Base-by-base conservation (phyloP, 768 basidiomycete genomes). In the Trametes maxima region DNA sequence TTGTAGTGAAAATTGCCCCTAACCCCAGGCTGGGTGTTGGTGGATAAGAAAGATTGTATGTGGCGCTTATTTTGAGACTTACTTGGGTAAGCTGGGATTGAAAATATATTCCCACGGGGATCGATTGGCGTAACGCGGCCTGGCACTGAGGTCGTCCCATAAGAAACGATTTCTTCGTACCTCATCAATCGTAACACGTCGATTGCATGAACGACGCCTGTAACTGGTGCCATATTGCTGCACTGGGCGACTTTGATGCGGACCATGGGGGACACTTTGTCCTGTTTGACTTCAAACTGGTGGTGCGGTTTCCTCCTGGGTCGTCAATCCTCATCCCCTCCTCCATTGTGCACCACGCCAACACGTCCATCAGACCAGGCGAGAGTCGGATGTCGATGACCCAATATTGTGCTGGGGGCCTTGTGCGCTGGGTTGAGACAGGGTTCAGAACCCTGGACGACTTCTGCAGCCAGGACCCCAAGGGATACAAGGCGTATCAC, bases 281-380 rank as follows among this genome's bases (percentile, higher is more conserved):
- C 16, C 48, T 71, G 1, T 54, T 51, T 12, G 60, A 68, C 14
- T 25, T 65, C 21, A 56, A 60, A 4, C 55, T 69, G 36, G 28
- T 67, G 14, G 45, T 69, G 12, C 60, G 62, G 19, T 67, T 68
- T 49, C 70, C 67, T 6, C 56, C 67, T 0, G 68, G 67, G 2
- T 33, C 61, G 5, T 57, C 57, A 17, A 60, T 68, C 16, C 45
- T 66, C 13, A 51, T 68, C 8, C 63, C 68, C 0, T 71, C 68
- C 11, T 65, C 65, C 0, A 42, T 56, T 12, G 21, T 68, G 3
- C 42, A 24, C 10, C 68, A 71, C 43, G 58, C 63, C 19, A 71
- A 71, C 47, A 56, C 53, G 0, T 43, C 64, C 13, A 54, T 70
- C 19, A 22, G 50, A 19, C 43, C 49, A 1, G 60, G 59, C n/a